phyloP scores from a whole-genome alignment of 2,329 filamentous ascomycete species.

The Neofusicoccum sp. region DNA sequence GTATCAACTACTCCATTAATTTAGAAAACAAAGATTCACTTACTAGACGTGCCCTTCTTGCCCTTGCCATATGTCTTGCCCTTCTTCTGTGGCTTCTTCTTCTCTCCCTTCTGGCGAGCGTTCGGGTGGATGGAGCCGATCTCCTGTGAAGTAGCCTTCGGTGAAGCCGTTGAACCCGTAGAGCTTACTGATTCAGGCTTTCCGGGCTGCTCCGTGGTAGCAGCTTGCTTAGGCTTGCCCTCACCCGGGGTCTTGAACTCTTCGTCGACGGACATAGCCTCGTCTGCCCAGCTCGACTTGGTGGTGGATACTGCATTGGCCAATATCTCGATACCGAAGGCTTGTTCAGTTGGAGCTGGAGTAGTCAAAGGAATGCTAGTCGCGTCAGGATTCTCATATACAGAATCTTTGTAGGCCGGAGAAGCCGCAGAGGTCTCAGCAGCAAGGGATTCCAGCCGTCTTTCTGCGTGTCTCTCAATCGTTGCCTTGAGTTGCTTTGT shows the following conservation, averaged over 20 bases:
- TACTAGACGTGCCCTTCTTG: neutral
- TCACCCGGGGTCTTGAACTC: neutral
- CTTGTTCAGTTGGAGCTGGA: neutral
- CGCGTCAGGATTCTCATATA: neutral
- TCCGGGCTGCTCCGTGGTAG: neutral
- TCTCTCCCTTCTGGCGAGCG: constrained; percentile 5
- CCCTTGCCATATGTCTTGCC: constrained; percentile 11
- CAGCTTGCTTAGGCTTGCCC: neutral
- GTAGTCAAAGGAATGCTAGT: no score
- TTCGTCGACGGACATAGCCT: neutral
- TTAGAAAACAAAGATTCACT: neutral
- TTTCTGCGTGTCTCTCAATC: neutral
- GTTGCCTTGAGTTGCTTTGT: neutral
- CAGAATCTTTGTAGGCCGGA: neutral
- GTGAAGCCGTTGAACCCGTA: neutral
- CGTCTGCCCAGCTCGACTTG: neutral
- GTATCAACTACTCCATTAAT: neutral
- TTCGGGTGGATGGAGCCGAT: constrained; percentile 4
- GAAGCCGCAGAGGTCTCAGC: neutral
- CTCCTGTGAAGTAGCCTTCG: neutral
- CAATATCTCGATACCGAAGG: neutral
- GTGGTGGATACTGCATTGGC: neutral
- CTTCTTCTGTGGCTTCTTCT: constrained; percentile 8
- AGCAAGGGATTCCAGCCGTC: neutral
- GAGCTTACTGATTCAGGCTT: neutral